Base-by-base conservation (phyloP, 176 grass and related monocot species). In the Oryza brachyantha region DNA sequence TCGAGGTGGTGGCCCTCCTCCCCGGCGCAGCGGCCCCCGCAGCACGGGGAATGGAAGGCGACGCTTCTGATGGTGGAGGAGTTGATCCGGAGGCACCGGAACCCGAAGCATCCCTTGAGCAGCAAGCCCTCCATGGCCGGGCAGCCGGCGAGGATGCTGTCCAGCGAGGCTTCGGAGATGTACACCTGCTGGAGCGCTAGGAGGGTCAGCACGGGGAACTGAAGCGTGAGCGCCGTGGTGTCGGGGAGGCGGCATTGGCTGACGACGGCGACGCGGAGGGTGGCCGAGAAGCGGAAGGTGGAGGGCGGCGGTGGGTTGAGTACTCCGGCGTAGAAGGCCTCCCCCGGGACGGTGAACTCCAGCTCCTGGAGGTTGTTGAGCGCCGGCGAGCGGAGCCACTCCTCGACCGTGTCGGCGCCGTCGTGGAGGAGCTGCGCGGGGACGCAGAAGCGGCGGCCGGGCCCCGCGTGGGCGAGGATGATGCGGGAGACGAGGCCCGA, bases 281-380 rank as follows among this genome's bases (percentile, higher is more conserved):
- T 74, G 31, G 21, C 8, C 12, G 72, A 59, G 27, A 72, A 4
- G 32, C 39, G 79, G 59, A 86, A 83, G 68, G 70, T 79, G 19
- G 79, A 62, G 2, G 34, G 59, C 2, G 74, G 86, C 69, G 65
- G 11, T 10, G 48, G 48, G 17, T 36, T 19, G 50, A 24, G 19
- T 0, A 0, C 13, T 5, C 41, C 12, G 13, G 13, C 3, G 21
- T 36, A 8, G 29, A 8, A 5, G 5, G 9, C 24, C 8, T 25
- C 27, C 8, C 13, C 27, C 9, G 19, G 29, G 11, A 12, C 19
- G 1, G 19, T n/a, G 48, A 74, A 37, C 48, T 74, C 71, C 0
- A 58, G 48, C 71, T 74, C 71, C 71, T 74, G 24, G 29, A 74
- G 48, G 48, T 74, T 57, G 31, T 14, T 35, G 48, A 74, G 48